Percentiles rank a stretch among this genome's conserved stretches.
Conservation (phyloP, 2,329 filamentous ascomycete genomes). For the Orbilia blumenaviensis region DNA sequence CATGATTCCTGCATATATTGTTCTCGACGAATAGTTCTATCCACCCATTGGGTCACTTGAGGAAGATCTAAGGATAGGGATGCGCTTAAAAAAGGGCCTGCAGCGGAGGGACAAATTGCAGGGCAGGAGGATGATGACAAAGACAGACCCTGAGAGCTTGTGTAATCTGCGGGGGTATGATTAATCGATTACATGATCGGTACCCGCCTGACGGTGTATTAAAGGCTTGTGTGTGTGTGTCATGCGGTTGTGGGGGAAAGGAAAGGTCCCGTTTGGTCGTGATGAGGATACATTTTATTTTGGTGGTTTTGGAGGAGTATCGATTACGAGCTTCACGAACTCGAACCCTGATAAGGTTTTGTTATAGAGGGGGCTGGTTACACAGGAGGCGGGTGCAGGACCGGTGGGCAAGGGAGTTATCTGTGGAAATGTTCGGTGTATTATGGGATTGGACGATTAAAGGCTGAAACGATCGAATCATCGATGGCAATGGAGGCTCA, state of each 20-base stretch:
- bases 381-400: constrained; percentile 33
- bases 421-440: constrained; percentile 18
- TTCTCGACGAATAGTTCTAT: neutral
- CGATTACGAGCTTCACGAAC: no score
- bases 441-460: neutral
- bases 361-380: constrained; percentile 42
- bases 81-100: neutral
- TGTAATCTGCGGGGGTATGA: constrained; percentile 19
- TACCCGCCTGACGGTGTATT: neutral
- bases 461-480: constrained; percentile 1
- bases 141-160: neutral
- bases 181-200: constrained; percentile 20
- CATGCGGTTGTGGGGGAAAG: constrained; percentile 5
- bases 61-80: neutral
- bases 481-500: constrained; percentile 1
- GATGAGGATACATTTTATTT: neutral
- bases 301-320: neutral
- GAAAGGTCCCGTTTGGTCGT: constrained; percentile 12
- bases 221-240: constrained; percentile 4
- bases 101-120: neutral
- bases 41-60: neutral
- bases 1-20: neutral
- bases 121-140: constrained; percentile 13
- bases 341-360: constrained; percentile 21
- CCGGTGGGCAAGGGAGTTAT: neutral